Evolutionary conservation across 139 green algal genomes (phyloP).

Genomic region (Haematococcus sp.): DNA sequence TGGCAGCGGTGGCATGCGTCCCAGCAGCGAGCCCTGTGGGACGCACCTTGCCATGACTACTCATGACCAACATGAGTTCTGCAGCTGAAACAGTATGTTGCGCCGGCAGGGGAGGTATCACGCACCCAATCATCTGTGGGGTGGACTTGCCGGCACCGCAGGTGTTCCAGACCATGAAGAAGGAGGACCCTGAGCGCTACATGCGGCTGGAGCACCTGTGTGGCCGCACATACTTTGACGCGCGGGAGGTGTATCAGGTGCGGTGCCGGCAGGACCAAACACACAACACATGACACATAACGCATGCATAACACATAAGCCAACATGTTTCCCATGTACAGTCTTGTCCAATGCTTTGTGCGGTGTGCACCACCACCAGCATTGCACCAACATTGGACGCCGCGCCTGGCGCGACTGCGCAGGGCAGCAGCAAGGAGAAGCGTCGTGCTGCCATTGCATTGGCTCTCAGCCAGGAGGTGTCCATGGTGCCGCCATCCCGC

Average conservation of each 20-base stretch:
- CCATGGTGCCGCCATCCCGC: constrained; percentile 83
- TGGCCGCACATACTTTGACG: constrained; percentile 75
- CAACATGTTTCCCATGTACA: too few relatives aligned
- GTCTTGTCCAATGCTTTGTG: too few relatives aligned
- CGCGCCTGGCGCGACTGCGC: background rate
- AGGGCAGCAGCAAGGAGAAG: constrained; percentile 79
- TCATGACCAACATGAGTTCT: too few relatives aligned
- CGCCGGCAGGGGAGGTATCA: too few relatives aligned
- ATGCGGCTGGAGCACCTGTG: constrained; percentile 82
- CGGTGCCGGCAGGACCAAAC: constrained; percentile 15
- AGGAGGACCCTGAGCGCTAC: constrained; percentile 84
- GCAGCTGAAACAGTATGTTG: too few relatives aligned
- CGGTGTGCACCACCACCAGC: too few relatives aligned
- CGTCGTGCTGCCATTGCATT: constrained; percentile 76
- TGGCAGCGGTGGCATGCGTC: too few relatives aligned
- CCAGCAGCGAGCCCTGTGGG: too few relatives aligned
- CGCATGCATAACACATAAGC: too few relatives aligned
- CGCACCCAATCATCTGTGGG: background rate
- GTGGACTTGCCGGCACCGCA: background rate
- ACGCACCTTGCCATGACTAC: too few relatives aligned
- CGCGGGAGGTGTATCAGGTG: constrained; percentile 69
- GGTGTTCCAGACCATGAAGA: constrained; percentile 79
- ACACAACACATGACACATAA: too few relatives aligned
- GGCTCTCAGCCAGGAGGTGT: constrained; percentile 81
- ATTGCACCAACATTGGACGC: too few relatives aligned